Base-by-base conservation (phyloP, 345 rosid species). In the Syzygium jambos region DNA sequence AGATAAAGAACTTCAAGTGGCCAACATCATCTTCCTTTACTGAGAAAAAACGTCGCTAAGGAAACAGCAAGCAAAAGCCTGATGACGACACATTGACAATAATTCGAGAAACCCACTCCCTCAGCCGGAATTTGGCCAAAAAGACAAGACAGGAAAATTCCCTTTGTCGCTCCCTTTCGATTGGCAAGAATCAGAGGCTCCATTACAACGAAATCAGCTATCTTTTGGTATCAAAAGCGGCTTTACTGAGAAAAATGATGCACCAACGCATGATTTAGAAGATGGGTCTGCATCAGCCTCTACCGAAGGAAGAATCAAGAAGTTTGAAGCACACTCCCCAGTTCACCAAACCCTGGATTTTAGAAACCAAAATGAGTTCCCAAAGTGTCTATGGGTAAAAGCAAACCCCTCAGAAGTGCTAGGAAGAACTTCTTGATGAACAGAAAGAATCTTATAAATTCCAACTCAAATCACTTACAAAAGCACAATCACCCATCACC, bases 401-500 rank as follows among this genome's bases (percentile, higher is more conserved):
- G 43, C 22, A 9, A 30, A 52, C 13, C 57, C 57, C 25, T 84
- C 7, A 29, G 27, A 9, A 19, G 43, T 29, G 25, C 46, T 16
- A 29, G 25, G 46, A 84, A 84, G 59, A 52, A 84, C 85, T 29
- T 34, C 85, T 84, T 51, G 57, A 84, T 84, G 85, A 84, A 84
- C 85, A 52, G 43, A 84, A 84, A 84, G 85, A 84, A 84, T 84
- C 38, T 29, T 84, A 84, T 52, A 84, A 84, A 51, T 52, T 55
- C 59, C 85, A 84, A 52, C 59, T 55, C 85, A 84, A 84, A 52
- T 84, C 85, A 84, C 61, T 84, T 84, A 84, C 85, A 84, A 84
- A 84, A 52, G 57, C 85, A 84, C 85, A 84, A 51, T 52, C 85
- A 84, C 27, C 59, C 59, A n/a, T 52, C 55, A 84, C 43, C 55